A percentile compares a stretch with the other conserved stretches of the same genome.
These are phyloP conservation scores for Dactylella cylindrospora DNA, from an alignment of 2,329 filamentous ascomycete species.

Conservation along the genomic window DNA sequence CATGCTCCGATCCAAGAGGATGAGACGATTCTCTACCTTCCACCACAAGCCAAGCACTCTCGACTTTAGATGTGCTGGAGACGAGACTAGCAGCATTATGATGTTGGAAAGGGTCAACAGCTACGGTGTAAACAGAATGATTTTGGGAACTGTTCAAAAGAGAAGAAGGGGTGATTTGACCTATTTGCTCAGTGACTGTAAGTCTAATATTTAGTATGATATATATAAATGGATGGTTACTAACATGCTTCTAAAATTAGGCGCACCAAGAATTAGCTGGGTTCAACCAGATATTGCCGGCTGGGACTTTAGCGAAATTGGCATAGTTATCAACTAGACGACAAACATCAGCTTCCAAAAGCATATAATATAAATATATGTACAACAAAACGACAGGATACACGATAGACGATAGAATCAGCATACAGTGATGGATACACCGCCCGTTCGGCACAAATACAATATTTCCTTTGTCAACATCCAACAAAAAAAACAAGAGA, in stretches of 20 bases:
- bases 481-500: constrained; percentile 2
- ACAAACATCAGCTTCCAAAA: neutral
- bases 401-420: neutral
- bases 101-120: constrained; percentile 39
- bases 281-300: constrained; percentile 24
- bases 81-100: constrained; percentile 39
- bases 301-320: constrained; percentile 43
- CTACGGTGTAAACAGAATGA: constrained; percentile 30
- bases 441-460: constrained; percentile 31
- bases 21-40: constrained; percentile 36
- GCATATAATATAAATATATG: constrained; percentile 2
- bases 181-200: constrained; percentile 38
- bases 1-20: constrained; percentile 21
- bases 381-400: constrained; percentile 28
- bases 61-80: constrained; percentile 40
- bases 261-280: constrained; percentile 34
- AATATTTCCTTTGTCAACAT: constrained; percentile 21
- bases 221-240: neutral
- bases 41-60: constrained; percentile 43
- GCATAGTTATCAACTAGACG: constrained; percentile 32
- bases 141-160: constrained; percentile 42
- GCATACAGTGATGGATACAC: constrained; percentile 18
- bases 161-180: constrained; percentile 37
- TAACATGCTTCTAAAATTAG: constrained; percentile 6
- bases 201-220: neutral